These are phyloP conservation scores for Sextonia rubra DNA, from an alignment of 164 flowering plant genomes.

Conservation along the genomic window DNA sequence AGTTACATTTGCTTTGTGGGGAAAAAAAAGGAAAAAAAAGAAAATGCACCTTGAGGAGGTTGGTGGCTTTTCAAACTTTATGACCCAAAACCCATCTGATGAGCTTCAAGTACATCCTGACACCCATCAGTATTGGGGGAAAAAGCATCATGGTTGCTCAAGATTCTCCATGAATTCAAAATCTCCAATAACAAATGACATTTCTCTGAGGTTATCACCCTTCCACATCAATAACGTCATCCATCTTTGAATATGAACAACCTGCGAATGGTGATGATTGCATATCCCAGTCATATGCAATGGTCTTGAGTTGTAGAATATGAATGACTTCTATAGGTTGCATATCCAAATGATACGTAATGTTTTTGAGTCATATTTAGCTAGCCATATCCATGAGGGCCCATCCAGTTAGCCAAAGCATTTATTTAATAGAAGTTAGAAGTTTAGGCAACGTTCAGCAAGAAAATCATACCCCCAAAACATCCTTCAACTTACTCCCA, in stretches of 20 bases:
- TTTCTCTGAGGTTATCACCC: background rate
- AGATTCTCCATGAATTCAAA: background rate
- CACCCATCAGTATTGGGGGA: background rate
- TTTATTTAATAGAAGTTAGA: background rate
- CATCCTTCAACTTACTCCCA: constrained; percentile 69
- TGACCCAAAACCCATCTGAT: background rate
- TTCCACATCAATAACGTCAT: background rate
- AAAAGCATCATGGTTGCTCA: background rate
- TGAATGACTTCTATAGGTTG: background rate
- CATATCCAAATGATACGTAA: background rate
- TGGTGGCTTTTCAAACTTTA: background rate
- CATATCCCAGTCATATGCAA: background rate
- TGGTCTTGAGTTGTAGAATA: background rate
- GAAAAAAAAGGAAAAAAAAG: too few species aligned
- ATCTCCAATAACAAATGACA: background rate
- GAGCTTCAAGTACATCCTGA: too few species aligned
- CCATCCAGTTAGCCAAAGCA: background rate
- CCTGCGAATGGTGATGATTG: background rate
- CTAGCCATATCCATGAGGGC: background rate
- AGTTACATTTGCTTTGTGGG: too few species aligned
- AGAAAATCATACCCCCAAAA: constrained; percentile 58
- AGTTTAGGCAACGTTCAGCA: background rate
- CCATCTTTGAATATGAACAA: background rate
- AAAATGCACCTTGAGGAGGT: background rate
- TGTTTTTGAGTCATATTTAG: background rate